Conservation (phyloP, 2,329 filamentous ascomycete genomes). For the Elsinoe arachidis region DNA sequence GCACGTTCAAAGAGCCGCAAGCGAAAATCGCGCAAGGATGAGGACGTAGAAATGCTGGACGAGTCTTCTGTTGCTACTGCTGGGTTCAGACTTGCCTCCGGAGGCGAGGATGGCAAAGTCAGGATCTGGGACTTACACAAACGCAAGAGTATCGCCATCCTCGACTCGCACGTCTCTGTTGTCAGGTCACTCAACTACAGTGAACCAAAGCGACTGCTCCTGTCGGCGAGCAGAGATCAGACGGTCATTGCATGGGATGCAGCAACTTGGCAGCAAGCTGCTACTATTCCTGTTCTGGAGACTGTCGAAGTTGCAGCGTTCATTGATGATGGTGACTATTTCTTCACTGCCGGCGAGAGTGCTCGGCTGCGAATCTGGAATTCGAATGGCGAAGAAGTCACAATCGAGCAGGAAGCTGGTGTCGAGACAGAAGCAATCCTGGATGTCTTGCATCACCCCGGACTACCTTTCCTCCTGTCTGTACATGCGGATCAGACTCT, state of each 20-base stretch:
- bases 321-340: slow-evolving; percentile 57
- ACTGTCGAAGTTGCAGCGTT: slow-evolving; percentile 79
- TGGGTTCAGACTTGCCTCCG: slow-evolving; percentile 76
- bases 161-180: slow-evolving; percentile 91
- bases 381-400: slow-evolving; percentile 68
- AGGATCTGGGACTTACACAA: slow-evolving; percentile 87
- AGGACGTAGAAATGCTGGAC: slow-evolving; percentile 39
- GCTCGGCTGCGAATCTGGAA: slow-evolving; percentile 80
- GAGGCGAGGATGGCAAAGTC: slow-evolving; percentile 88
- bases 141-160: slow-evolving; percentile 62
- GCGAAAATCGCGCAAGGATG: slow-evolving; percentile 41
- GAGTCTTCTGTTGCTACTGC: slow-evolving; percentile 44
- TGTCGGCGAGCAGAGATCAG: slow-evolving; percentile 86
- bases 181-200: slow-evolving; percentile 84
- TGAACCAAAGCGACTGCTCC: slow-evolving; percentile 59
- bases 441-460: slow-evolving; percentile 57
- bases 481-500: slow-evolving; percentile 87
- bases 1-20: slow-evolving; percentile 28
- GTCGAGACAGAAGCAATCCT: slow-evolving; percentile 60
- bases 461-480: slow-evolving; percentile 63
- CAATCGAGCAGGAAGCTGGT: slow-evolving; percentile 57
- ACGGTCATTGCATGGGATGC: slow-evolving; percentile 90
- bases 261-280: slow-evolving; percentile 71
- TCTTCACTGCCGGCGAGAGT: slow-evolving; percentile 78
- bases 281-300: slow-evolving; percentile 76